Percentiles rank a stretch among this genome's conserved stretches.
phyloP scores from a whole-genome alignment of 2,329 filamentous ascomycete genomes.

The Myriangium duriaei region DNA sequence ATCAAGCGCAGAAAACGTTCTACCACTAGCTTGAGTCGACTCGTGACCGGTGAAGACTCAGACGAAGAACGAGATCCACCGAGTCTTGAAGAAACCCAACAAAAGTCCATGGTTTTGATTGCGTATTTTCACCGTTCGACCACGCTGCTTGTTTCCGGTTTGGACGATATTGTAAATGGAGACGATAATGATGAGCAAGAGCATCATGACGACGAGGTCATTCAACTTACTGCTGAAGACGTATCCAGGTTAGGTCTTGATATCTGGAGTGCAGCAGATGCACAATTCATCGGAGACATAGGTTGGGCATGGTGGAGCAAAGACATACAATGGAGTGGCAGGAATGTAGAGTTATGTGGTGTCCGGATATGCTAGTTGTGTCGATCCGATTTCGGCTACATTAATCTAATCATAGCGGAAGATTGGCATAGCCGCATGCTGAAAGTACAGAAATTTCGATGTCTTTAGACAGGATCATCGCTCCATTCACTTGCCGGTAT shows the following conservation, averaged over 20 bases:
- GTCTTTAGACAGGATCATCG: no score
- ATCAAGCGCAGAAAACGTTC: constrained; percentile 4
- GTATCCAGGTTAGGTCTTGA: constrained; percentile 64
- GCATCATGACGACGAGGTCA: constrained; percentile 27
- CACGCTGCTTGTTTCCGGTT: constrained; percentile 47
- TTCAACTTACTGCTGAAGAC: constrained; percentile 47
- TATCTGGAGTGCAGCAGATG: constrained; percentile 60
- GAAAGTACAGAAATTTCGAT: no score
- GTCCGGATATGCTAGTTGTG: constrained; percentile 48
- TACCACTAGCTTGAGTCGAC: constrained; percentile 1
- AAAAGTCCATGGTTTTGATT: constrained; percentile 58
- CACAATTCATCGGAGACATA: constrained; percentile 53
- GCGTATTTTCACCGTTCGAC: constrained; percentile 74
- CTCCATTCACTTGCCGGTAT: neutral
- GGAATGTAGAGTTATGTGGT: constrained; percentile 63
- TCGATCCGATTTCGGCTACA: no score
- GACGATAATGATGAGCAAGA: constrained; percentile 25
- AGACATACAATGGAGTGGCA: constrained; percentile 50
- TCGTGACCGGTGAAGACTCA: constrained; percentile 28
- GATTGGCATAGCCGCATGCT: no score
- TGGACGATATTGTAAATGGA: constrained; percentile 41
- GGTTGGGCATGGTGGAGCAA: constrained; percentile 54
- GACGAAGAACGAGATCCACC: constrained; percentile 23
- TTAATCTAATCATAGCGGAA: no score
- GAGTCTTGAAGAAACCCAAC: constrained; percentile 22